Conservation (phyloP, 345 rosid genomes). For the Schrenkiella parvula region DNA sequence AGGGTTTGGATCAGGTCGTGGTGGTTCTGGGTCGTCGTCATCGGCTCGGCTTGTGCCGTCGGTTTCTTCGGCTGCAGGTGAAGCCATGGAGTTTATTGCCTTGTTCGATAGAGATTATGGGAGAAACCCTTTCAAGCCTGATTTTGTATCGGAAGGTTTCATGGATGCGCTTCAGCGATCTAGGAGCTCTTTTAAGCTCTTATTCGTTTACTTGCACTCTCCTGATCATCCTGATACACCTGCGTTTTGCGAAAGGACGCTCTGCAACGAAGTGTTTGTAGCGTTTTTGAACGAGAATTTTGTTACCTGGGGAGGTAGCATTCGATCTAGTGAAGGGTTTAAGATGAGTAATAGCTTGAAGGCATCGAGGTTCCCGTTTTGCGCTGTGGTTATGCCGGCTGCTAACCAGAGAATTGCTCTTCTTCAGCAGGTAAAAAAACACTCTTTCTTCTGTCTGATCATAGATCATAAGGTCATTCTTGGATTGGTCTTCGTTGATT, state of each 20-base stretch:
- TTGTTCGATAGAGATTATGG: slow-evolving; percentile 81
- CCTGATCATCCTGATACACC: slow-evolving; percentile 94
- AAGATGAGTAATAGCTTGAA: slow-evolving; percentile 99
- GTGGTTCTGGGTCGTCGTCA: slow-evolving; percentile 27
- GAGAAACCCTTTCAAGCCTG: slow-evolving; percentile 39
- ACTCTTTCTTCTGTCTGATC: not conserved
- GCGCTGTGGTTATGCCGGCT: slow-evolving; percentile 98
- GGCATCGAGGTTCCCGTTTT: slow-evolving; percentile 89
- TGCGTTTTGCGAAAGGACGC: slow-evolving; percentile 64
- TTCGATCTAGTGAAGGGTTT: slow-evolving; percentile 94
- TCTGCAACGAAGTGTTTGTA: slow-evolving; percentile 57
- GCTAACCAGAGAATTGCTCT: slow-evolving; percentile 89
- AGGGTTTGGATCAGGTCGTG: slow-evolving; percentile 55
- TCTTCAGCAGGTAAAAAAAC: slow-evolving; percentile 73
- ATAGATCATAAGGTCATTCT: not conserved
- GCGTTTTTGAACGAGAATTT: slow-evolving; percentile 90
- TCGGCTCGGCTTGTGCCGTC: slow-evolving; percentile 47
- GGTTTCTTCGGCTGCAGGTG: slow-evolving; percentile 61
- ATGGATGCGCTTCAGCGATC: slow-evolving; percentile 95
- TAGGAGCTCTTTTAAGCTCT: slow-evolving; percentile 60
- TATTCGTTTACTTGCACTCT: slow-evolving; percentile 94
- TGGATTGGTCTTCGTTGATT: not conserved
- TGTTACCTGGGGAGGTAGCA: slow-evolving; percentile 92
- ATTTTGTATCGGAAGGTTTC: slow-evolving; percentile 79
- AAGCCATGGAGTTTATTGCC: slow-evolving; percentile 71